Conservation (phyloP, 1,284 basidiomycete genomes). For the Ceratobasidium sp. region DNA sequence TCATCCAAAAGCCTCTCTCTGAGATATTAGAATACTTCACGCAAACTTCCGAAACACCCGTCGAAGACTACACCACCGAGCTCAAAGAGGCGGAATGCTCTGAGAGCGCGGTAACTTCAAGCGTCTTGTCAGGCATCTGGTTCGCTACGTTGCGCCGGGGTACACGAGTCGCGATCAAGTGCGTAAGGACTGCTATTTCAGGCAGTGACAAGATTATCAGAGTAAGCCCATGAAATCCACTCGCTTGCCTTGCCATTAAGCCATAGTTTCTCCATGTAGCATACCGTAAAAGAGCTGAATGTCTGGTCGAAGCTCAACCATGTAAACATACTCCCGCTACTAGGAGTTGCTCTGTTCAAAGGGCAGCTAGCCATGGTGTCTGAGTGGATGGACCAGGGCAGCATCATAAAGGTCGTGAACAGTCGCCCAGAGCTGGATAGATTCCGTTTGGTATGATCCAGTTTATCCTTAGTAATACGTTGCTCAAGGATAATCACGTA, state of each 20-base stretch:
- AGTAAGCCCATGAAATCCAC: neutral
- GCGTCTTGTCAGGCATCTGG: constrained; percentile 3
- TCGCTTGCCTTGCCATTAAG: too few species aligned
- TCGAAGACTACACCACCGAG: neutral
- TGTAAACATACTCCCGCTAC: neutral
- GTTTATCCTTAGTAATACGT: neutral
- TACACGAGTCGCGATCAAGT: neutral
- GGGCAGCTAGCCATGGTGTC: constrained; percentile 5
- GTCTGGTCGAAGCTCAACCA: constrained; percentile 10
- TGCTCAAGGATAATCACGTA: neutral
- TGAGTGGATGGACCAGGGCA: constrained; percentile 16
- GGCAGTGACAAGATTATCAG: constrained; percentile 3
- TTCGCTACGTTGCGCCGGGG: neutral
- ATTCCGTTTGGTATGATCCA: neutral
- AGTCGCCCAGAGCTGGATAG: constrained; percentile 2
- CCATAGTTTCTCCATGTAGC: neutral
- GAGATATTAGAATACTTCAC: neutral
- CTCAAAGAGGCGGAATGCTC: neutral
- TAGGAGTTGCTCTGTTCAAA: constrained; percentile 6
- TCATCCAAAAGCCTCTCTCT: neutral
- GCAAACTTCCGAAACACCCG: neutral
- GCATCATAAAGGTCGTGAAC: neutral
- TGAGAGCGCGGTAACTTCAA: neutral
- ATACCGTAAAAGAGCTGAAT: neutral
- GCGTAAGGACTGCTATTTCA: constrained; percentile 2